These are phyloP conservation scores for Mycena polygramma DNA, from an alignment of 768 basidiomycete genomes.

Conservation along the genomic window DNA sequence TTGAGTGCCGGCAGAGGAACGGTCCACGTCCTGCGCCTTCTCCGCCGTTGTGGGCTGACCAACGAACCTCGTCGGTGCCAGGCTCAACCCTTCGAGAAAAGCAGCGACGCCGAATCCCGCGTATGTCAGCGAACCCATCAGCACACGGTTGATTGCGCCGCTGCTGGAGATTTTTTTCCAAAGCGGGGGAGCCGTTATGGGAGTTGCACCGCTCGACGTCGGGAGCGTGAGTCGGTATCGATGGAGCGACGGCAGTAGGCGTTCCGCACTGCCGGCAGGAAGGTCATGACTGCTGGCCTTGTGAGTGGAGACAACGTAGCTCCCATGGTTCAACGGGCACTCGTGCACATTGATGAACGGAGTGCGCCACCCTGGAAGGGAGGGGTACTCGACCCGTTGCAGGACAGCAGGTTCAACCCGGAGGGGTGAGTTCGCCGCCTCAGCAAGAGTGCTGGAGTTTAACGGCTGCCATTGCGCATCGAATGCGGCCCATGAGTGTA, in stretches of 20 bases:
- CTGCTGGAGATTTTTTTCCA: conserved; percentile 15
- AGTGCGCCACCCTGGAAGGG: conserved; percentile 22
- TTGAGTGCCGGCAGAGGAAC: conserved; percentile 9
- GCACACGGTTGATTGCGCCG: conserved; percentile 1
- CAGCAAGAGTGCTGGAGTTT: conserved; percentile 9
- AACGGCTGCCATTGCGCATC: conserved; percentile 18
- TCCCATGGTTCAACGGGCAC: conserved; percentile 19
- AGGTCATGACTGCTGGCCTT: conserved; percentile 12
- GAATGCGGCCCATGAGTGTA: conserved; percentile 17
- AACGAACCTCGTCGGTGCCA: not conserved
- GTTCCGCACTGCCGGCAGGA: conserved; percentile 3
- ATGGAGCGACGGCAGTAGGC: conserved; percentile 19
- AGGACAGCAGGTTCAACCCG: conserved; percentile 4
- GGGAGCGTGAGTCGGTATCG: conserved; percentile 28
- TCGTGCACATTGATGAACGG: conserved; percentile 24
- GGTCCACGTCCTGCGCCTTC: conserved; percentile 15
- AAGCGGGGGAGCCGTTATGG: not conserved
- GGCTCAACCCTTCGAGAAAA: not conserved
- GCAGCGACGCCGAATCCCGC: not conserved
- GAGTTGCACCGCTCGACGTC: not conserved
- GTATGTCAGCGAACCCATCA: not conserved
- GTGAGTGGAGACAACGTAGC: conserved; percentile 23
- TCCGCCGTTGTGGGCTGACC: not conserved
- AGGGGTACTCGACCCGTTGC: conserved; percentile 21
- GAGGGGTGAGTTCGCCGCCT: conserved; percentile 1